phyloP scores from a whole-genome alignment of 768 basidiomycete species.

The Serendipita vermifera region DNA sequence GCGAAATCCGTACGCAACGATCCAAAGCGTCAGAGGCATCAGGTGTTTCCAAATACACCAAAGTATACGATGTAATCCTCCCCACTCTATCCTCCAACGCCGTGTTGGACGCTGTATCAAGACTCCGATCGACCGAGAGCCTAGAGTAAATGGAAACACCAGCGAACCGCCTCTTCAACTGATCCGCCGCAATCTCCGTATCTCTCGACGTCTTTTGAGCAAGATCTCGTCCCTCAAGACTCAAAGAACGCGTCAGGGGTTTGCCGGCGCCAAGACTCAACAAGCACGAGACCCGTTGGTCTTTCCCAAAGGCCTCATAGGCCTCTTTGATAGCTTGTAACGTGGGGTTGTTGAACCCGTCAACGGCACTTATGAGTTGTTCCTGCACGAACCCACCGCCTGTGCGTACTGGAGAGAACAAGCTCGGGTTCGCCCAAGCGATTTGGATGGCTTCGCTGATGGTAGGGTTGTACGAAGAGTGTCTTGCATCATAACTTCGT shows the following conservation, averaged over 20 bases:
- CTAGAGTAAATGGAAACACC: background rate
- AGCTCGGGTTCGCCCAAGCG: background rate
- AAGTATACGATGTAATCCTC: too few relatives aligned
- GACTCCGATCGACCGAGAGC: background rate
- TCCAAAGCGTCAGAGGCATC: too few relatives aligned
- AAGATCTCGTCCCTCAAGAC: background rate
- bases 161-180: background rate
- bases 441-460: background rate
- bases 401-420: background rate
- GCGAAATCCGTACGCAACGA: too few relatives aligned
- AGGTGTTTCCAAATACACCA: too few relatives aligned
- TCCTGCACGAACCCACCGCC: background rate
- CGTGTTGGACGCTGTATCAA: too few relatives aligned
- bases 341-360: slow-evolving; percentile 1
- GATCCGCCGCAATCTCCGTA: background rate
- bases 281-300: background rate
- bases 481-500: background rate
- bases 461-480: background rate
- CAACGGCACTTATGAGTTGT: background rate
- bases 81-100: too few relatives aligned
- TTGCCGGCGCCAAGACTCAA: background rate
- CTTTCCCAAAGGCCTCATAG: background rate
- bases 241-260: background rate
- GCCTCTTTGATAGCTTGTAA: background rate
- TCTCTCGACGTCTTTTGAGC: too few relatives aligned